A percentile compares a stretch with the other conserved stretches of the same genome.
phyloP scores from a whole-genome alignment of 352 stramenopile species.

The Globisporangium emineosum region DNA sequence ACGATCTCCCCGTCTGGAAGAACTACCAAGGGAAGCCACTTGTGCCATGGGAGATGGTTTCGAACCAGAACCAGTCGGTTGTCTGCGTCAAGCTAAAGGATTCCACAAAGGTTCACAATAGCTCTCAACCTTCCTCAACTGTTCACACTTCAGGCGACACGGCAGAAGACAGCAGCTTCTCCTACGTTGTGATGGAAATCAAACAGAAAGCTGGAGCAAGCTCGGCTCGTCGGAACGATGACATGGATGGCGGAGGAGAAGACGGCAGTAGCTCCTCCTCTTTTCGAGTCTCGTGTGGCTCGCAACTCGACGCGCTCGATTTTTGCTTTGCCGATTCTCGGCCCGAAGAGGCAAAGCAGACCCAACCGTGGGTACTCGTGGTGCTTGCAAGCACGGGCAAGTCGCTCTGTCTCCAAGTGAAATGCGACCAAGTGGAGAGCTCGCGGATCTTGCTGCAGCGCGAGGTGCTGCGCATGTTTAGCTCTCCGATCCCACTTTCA shows the following conservation, averaged over 20 bases:
- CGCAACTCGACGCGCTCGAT: slow-evolving; percentile 56
- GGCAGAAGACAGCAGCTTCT: slow-evolving; percentile 23
- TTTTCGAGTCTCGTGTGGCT: slow-evolving; percentile 23
- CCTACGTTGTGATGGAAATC: slow-evolving; percentile 49
- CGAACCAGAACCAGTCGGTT: slow-evolving; percentile 37
- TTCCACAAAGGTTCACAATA: slow-evolving; percentile 2
- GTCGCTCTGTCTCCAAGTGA: slow-evolving; percentile 43
- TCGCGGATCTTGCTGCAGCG: slow-evolving; percentile 35
- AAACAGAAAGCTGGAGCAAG: slow-evolving; percentile 16
- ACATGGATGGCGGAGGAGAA: slow-evolving; percentile 14
- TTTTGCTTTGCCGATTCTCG: slow-evolving; percentile 36
- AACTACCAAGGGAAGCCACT: slow-evolving; percentile 49
- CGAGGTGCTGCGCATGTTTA: slow-evolving; percentile 48
- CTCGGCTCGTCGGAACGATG: background rate
- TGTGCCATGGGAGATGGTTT: slow-evolving; percentile 43
- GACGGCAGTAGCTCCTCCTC: slow-evolving; percentile 1
- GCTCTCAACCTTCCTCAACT: slow-evolving; percentile 4
- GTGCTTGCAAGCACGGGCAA: slow-evolving; percentile 52
- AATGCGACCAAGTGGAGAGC: slow-evolving; percentile 35
- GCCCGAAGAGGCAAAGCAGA: slow-evolving; percentile 13
- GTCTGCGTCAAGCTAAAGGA: slow-evolving; percentile 55
- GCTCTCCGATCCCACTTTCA: slow-evolving; percentile 39
- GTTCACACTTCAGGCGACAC: background rate
- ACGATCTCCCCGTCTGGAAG: slow-evolving; percentile 49
- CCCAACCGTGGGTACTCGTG: slow-evolving; percentile 35